Evolutionary conservation across 768 basidiomycete genomes (phyloP).

Genomic region (Mycena indigotica): DNA sequence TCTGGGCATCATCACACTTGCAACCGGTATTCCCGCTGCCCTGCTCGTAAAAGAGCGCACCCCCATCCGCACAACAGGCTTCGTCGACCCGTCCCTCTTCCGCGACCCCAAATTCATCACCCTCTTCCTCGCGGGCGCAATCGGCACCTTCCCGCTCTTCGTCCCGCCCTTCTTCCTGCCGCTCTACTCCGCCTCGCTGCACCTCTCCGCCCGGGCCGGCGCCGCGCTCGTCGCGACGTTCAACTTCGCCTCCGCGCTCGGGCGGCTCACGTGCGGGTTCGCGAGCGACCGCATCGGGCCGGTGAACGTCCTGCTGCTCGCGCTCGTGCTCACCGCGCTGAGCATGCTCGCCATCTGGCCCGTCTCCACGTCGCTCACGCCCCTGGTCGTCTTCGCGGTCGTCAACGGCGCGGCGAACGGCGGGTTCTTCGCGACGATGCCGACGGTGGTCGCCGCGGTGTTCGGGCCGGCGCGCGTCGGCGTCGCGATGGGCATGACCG

Average conservation of each 20-base stretch:
- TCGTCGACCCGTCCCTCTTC: conserved; percentile 31
- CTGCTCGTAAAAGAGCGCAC: conserved; percentile 24
- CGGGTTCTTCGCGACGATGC: conserved; percentile 37
- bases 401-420: conserved; percentile 33
- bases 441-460: conserved; percentile 31
- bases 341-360: conserved; percentile 36
- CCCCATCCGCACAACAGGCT: conserved; percentile 27
- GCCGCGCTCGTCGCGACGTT: conserved; percentile 36
- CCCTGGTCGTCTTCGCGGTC: conserved; percentile 28
- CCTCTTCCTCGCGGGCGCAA: conserved; percentile 34
- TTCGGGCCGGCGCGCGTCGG: conserved; percentile 32
- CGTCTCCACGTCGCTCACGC: conserved; percentile 26
- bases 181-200: conserved; percentile 33
- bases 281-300: conserved; percentile 34
- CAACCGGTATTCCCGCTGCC: conserved; percentile 29
- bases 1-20: conserved; percentile 30
- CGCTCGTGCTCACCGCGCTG: conserved; percentile 30
- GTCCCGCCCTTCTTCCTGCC: conserved; percentile 41
- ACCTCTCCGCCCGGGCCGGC: conserved; percentile 24
- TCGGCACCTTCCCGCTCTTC: conserved; percentile 39
- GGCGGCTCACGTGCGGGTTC: conserved; percentile 31
- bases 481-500: conserved; percentile 37
- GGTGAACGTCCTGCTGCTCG: conserved; percentile 28
- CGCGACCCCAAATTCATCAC: conserved; percentile 26
- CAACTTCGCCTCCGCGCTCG: conserved; percentile 37